Base-by-base conservation (phyloP, 208 protist genomes). In the Leptomonas pyrrhocoris region DNA sequence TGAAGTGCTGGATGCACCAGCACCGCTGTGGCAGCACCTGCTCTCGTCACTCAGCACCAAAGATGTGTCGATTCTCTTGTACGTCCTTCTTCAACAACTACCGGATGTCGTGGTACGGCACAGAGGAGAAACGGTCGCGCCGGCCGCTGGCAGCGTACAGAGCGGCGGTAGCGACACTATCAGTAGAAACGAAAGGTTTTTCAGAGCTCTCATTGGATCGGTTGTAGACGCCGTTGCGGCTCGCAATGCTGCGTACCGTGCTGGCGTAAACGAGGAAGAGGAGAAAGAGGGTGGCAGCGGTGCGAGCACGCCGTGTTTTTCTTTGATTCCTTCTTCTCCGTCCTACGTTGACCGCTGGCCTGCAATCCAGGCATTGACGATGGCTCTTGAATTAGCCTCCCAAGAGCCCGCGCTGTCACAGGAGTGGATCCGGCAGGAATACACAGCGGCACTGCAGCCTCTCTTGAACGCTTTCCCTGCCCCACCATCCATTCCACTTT, bases 281-380 rank as follows among this genome's bases (percentile, higher is more conserved):
- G 19, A 36, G 28, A n/a, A 40, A 23, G 31, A 38, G n/a, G 19
- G 45, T 18, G 18, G 46, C 21, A 28, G 25, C 23, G 36, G 25
- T 21, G 40, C 19, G 19, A 9, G n/a, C 16, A 45, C 56, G 31
- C 28, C 11, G 42, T 38, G 25, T n/a, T 34, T 16, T n/a, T 53
- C 49, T 1, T 25, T 45, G n/a, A 2, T 34, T 5, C 46, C 46
- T 36, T 36, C 49, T 7, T 53, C 64, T 1, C 50, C 54, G n/a
- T 12, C 28, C 15, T 36, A 46, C n/a, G 45, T 77, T 2, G 72
- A 77, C 58, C 64, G 30, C 0, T 72, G 72, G 63, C 72, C 72
- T 11, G 72, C 56, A 2, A 58, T 67, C 18, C 63, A 68, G n/a
- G 72, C 72, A 36, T 59, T 77, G 49, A 77, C 72, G n/a, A 62